Base-by-base conservation (phyloP, 441 rosid species). In the Adansonia gregorii region DNA sequence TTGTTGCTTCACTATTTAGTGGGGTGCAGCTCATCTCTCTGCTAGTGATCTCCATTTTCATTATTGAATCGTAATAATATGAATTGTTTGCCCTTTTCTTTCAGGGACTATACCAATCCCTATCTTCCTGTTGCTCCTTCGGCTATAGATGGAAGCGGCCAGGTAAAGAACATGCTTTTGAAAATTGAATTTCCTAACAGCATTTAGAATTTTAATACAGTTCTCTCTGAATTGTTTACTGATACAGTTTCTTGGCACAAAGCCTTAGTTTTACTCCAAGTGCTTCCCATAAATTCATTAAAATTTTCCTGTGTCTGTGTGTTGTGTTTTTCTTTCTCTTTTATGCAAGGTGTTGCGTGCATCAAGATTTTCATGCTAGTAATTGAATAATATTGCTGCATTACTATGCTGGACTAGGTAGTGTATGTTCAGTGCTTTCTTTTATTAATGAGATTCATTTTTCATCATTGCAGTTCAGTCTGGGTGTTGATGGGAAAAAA, bases 51-150 rank as follows among this genome's bases (percentile, higher is more conserved):
- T 0, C 54, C 72, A 51, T 49, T 74, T 74, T 54, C 56, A 68
- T 83, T 60, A 59, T 76, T 15, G 66, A 19, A 31, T 80, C 56
- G 70, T 65, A 54, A 74, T 78, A n/a, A 27, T 54, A 43, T 17
- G 24, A 67, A 72, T 73, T 76, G 9, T 6, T 22, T 73, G 48
- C 8, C 43, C 31, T 9, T 8, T 48, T 41, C 49, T 24, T 83
- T 78, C 87, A 97, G 98, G 91, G 99, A 97, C 89, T 97, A 94
- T 79, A 97, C 97, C 41, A 97, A 97, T 82, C 90, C 93, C 48
- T 94, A 87, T 83, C 98, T 97, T 82, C 98, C 98, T 24, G 95
- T 97, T 86, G 98, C 98, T 74, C 97, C 95, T 74, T 97, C 98
- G 67, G 98, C 99, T 61, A 93, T 97, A 76, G 99, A 91, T 84